Conservation (phyloP, 441 rosid genomes). For the Hura crepitans region DNA sequence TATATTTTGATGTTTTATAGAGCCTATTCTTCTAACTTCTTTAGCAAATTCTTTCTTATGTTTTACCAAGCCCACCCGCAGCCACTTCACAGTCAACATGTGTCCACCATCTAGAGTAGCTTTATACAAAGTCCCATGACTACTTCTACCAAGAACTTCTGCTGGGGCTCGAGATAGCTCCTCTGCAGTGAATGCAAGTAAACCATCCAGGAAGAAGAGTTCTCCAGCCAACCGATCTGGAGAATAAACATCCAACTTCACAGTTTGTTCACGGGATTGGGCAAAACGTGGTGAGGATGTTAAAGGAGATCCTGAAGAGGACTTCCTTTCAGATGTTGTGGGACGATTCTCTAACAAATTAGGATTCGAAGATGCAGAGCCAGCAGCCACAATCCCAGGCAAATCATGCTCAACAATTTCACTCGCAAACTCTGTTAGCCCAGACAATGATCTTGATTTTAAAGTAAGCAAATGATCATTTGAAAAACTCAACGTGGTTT, state of each 20-base stretch:
- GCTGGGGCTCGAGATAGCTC: conserved; percentile 95
- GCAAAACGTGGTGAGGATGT: conserved; percentile 72
- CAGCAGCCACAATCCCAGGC: conserved; percentile 32
- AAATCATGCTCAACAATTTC: conserved; percentile 61
- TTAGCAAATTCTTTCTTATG: conserved; percentile 84
- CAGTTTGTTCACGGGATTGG: conserved; percentile 54
- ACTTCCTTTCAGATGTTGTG: conserved; percentile 61
- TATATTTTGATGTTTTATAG: conserved; percentile 65
- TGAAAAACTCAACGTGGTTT: conserved; percentile 73
- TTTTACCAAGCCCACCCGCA: conserved; percentile 84
- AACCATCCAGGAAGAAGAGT: conserved; percentile 66
- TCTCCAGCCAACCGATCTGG: conserved; percentile 95
- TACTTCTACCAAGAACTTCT: conserved; percentile 97
- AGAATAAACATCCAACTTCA: conserved; percentile 70
- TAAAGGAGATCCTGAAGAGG: conserved; percentile 73
- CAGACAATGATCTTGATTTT: conserved; percentile 74
- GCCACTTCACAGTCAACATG: conserved; percentile 89
- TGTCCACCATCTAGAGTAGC: conserved; percentile 83
- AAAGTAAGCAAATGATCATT: conserved; percentile 80
- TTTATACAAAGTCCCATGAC: conserved; percentile 89
- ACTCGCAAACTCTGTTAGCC: conserved; percentile 43
- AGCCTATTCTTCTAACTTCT: conserved; percentile 76
- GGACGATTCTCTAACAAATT: conserved; percentile 55
- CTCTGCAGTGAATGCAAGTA: conserved; percentile 75
- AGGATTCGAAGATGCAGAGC: conserved; percentile 42